Percentiles rank a stretch among this genome's conserved stretches.
Conservation (phyloP, 352 stramenopile species). For the Plasmopara viticola region DNA sequence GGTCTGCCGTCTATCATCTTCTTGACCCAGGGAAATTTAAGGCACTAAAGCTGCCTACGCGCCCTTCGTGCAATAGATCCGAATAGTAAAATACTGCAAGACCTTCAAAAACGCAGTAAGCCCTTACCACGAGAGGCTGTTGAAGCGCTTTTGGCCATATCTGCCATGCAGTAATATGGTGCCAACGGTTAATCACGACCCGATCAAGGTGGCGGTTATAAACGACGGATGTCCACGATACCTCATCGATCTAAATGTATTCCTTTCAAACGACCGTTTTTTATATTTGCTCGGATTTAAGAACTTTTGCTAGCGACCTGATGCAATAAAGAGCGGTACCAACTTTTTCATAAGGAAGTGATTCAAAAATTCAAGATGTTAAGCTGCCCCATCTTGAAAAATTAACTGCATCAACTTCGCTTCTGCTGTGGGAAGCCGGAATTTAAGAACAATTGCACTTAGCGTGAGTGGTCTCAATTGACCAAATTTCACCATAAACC, state of each 20-base stretch:
- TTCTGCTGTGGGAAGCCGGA: background rate
- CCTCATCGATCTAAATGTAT: constrained; percentile 2
- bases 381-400: background rate
- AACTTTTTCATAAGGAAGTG: too few relatives aligned
- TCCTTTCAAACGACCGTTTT: background rate
- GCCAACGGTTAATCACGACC: constrained; percentile 6
- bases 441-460: background rate
- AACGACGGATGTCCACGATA: background rate
- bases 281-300: background rate
- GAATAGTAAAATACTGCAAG: background rate
- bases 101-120: background rate
- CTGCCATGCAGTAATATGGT: constrained; percentile 3
- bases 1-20: background rate
- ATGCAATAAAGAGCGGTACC: background rate
- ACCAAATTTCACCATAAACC: background rate
- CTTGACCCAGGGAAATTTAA: background rate
- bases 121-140: background rate
- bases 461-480: background rate
- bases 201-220: constrained; percentile 2
- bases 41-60: background rate
- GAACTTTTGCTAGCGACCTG: background rate
- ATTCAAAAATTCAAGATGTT: constrained; percentile 1
- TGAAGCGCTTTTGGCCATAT: background rate
- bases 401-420: background rate
- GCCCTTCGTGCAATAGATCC: background rate